Evolutionary conservation across 306 rosid genomes (phyloP).

Genomic region (Quercus suber): DNA sequence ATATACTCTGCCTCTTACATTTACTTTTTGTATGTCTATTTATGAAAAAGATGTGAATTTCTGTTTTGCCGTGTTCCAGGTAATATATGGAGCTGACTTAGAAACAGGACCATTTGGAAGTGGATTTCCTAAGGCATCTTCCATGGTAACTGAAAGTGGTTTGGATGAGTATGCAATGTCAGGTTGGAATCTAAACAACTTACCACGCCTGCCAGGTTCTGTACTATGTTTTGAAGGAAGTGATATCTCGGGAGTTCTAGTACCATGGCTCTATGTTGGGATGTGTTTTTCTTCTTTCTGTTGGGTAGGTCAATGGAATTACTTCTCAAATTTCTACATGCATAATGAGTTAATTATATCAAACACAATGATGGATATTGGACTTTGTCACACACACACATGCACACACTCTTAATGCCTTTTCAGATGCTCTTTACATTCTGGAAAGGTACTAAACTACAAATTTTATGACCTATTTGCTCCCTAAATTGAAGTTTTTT

Average conservation of each 20-base stretch:
- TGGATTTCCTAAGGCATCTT: conserved; percentile 80
- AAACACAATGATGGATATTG: background rate
- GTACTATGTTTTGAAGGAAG: conserved; percentile 81
- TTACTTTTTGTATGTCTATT: background rate
- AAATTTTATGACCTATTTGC: background rate
- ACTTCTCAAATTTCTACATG: conserved; percentile 4
- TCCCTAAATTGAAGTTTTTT: background rate
- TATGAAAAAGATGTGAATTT: conserved; percentile 9
- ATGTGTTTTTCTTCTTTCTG: conserved; percentile 99
- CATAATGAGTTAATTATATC: background rate
- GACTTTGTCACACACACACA: background rate
- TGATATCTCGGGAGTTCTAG: conserved; percentile 93
- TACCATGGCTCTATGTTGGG: conserved; percentile 97
- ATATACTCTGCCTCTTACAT: conserved; percentile 8
- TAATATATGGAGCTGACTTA: conserved; percentile 91
- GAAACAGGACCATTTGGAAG: conserved; percentile 85
- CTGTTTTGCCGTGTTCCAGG: conserved; percentile 51
- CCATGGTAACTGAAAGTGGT: conserved; percentile 33
- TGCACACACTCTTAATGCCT: background rate
- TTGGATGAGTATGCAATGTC: conserved; percentile 55
- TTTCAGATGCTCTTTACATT: background rate
- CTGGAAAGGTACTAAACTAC: background rate
- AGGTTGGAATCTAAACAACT: conserved; percentile 94
- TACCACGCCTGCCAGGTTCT: conserved; percentile 86
- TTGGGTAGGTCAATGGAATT: conserved; percentile 71